Conservation (phyloP, 805 yeast species). For the Metschnikowia amazonensis region DNA sequence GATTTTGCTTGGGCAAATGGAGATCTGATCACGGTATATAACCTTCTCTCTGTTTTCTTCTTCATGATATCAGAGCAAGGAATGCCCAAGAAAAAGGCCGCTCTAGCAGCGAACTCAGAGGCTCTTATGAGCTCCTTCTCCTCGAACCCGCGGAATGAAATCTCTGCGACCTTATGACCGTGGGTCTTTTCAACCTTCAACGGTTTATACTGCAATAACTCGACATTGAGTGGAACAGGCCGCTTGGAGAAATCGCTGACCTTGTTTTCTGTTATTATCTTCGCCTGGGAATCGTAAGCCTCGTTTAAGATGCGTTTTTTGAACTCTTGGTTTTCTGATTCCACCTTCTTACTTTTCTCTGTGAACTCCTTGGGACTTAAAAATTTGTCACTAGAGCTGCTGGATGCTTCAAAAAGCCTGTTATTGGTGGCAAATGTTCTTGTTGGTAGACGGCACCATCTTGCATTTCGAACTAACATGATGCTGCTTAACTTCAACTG, state of each 20-base stretch:
- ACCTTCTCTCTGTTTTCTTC: slow-evolving; percentile 66
- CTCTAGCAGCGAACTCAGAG: slow-evolving; percentile 82
- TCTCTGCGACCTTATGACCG: slow-evolving; percentile 74
- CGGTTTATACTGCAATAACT: slow-evolving; percentile 78
- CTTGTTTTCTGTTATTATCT: slow-evolving; percentile 21
- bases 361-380: slow-evolving; percentile 32
- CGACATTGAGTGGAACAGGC: slow-evolving; percentile 83
- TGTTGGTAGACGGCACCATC: slow-evolving; percentile 5
- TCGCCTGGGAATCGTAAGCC: slow-evolving; percentile 30
- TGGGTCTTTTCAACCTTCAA: slow-evolving; percentile 60
- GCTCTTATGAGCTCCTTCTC: slow-evolving; percentile 68
- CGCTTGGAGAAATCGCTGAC: slow-evolving; percentile 24
- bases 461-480: slow-evolving; percentile 9
- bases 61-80: slow-evolving; percentile 76
- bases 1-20: slow-evolving; percentile 94
- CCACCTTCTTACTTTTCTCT: slow-evolving; percentile 24
- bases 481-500: not conserved
- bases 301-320: slow-evolving; percentile 25
- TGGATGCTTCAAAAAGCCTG: slow-evolving; percentile 1
- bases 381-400: slow-evolving; percentile 13
- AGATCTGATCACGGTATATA: slow-evolving; percentile 90
- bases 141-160: slow-evolving; percentile 70
- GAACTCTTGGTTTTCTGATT: slow-evolving; percentile 26
- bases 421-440: slow-evolving; percentile 8
- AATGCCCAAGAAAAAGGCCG: slow-evolving; percentile 84